A percentile compares a stretch with the other conserved stretches of the same genome.
phyloP scores from a whole-genome alignment of 306 rosid species.

The Fragaria nilgerrensis region DNA sequence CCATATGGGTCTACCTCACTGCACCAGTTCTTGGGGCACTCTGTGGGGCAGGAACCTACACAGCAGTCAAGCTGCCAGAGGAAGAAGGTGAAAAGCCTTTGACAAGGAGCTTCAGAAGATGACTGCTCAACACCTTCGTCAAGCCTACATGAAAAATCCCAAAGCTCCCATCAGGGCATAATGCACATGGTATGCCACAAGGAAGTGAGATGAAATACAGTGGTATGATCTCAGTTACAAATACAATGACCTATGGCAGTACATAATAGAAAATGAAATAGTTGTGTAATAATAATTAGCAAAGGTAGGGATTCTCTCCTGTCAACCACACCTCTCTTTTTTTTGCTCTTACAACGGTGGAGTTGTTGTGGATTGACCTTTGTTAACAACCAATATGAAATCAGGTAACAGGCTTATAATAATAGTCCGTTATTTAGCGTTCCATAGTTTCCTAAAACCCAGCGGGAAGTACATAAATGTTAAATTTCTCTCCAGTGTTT shows the following conservation, averaged over 20 bases:
- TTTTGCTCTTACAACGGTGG: neutral
- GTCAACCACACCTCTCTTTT: neutral
- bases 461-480: neutral
- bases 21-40: slow-evolving; percentile 86
- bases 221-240: slow-evolving; percentile 5
- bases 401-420: neutral
- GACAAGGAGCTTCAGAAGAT: slow-evolving; percentile 56
- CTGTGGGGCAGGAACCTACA: slow-evolving; percentile 70
- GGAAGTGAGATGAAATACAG: neutral
- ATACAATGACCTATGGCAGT: slow-evolving; percentile 3
- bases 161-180: slow-evolving; percentile 6
- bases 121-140: slow-evolving; percentile 24
- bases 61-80: slow-evolving; percentile 66
- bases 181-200: slow-evolving; percentile 5
- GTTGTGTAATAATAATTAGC: slow-evolving; percentile 3
- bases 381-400: neutral
- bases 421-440: neutral
- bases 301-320: neutral
- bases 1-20: slow-evolving; percentile 76
- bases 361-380: slow-evolving; percentile 3
- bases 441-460: neutral
- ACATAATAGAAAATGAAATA: slow-evolving; percentile 7
- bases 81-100: slow-evolving; percentile 49
- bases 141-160: slow-evolving; percentile 9
- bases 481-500: neutral